Base-by-base conservation (phyloP, 1,139 yeast genomes). In the Pichia sorboxylosa region DNA sequence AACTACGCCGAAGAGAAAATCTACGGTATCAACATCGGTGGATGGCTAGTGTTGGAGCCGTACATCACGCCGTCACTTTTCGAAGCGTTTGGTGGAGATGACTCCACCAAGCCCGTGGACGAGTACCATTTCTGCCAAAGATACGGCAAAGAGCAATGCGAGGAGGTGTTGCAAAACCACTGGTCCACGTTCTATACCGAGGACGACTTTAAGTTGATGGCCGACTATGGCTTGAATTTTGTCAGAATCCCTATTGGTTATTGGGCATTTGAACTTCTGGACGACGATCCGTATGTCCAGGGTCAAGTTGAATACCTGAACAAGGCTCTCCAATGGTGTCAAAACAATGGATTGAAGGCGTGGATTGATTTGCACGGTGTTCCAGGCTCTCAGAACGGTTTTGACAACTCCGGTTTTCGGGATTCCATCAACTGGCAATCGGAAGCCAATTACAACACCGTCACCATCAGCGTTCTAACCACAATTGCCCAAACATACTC, bases 311-410 rank as follows among this genome's bases (percentile, higher is more conserved):
- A 54, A 2, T 73, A 71, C 45, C 50, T 74, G 32, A 73, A 72
- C 35, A 49, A 65, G 45, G 94, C 95, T 8, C 61, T 87, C 32
- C 66, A 57, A 17, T 87, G 96, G 96, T 73, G 82, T 31, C 58
- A 71, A 35, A 59, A 63, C 15, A 48, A 74, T 45, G 69, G 66
- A 30, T 55, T 87, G 45, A 75, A 79, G 52, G 93, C 73, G 16
- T 84, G 95, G 95, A 66, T 87, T 34, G 98, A 87, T 55, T 61
- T 87, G 47, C 98, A 87, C 54, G 97, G 97, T 37, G 92, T 84
- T 19, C 92, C 96, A 30, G 97, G 96, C n/a, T 81, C 94, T 15
- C 97, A 87, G 58, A 87, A 87, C 53, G 96, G 97, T 15, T 87
- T 87, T 53, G 98, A 90, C 55, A 87, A 87, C 60, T 83, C 95